phyloP scores from a whole-genome alignment of 805 yeast genomes.

The Vanderwaltozyma tropicalis region DNA sequence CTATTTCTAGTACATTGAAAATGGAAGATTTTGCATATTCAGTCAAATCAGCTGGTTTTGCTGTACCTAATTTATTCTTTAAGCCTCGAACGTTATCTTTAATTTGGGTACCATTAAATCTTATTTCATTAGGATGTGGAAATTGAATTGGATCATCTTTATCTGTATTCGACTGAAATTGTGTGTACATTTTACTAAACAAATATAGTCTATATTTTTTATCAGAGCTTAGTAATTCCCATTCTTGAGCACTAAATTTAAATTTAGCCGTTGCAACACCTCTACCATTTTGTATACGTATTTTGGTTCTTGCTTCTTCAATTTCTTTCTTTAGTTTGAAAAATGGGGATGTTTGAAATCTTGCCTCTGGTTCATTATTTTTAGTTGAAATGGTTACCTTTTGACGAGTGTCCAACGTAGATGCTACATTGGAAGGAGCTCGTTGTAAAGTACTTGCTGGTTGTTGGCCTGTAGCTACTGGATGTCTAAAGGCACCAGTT shows the following conservation, averaged over 20 bases:
- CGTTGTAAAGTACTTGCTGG: slow-evolving; percentile 8
- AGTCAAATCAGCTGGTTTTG: slow-evolving; percentile 74
- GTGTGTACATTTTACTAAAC: slow-evolving; percentile 39
- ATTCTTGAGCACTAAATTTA: slow-evolving; percentile 35
- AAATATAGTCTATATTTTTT: slow-evolving; percentile 36
- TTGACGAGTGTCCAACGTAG: no score
- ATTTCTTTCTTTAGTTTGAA: slow-evolving; percentile 39
- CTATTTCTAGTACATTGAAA: slow-evolving; percentile 38
- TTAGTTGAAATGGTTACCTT: no score
- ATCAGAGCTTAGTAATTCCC: slow-evolving; percentile 26
- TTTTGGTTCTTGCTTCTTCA: slow-evolving; percentile 34
- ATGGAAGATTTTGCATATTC: slow-evolving; percentile 29
- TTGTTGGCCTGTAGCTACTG: slow-evolving; percentile 18
- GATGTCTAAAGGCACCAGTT: slow-evolving; percentile 17
- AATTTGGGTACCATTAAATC: slow-evolving; percentile 42
- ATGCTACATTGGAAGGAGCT: neutral
- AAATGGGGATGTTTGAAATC: slow-evolving; percentile 50
- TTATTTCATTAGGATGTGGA: slow-evolving; percentile 64
- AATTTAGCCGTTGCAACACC: slow-evolving; percentile 38
- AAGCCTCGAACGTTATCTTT: slow-evolving; percentile 59
- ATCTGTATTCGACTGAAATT: slow-evolving; percentile 8
- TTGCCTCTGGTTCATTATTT: no score
- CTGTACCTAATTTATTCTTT: slow-evolving; percentile 67
- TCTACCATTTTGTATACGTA: slow-evolving; percentile 31
- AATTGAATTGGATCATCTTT: slow-evolving; percentile 56